Evolutionary conservation across 208 protist genomes (phyloP), one percentile per base, ranked within the genome.

Genomic region (Trypanosoma theileri): DNA sequence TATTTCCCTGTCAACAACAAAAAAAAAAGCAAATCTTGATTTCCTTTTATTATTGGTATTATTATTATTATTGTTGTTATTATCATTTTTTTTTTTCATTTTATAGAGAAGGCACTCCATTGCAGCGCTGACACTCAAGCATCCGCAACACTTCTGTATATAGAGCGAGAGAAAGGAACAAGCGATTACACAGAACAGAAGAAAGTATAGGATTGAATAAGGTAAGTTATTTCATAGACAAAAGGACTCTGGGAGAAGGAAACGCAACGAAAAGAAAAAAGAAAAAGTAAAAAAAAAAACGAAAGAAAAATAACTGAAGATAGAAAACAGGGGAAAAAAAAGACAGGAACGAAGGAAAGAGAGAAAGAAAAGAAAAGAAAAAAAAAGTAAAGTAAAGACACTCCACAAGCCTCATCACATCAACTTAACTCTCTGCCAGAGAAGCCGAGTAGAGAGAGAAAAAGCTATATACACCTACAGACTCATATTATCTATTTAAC

Each of bases 271-370:
- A 17, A 54, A n/a, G 9, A 21, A n/a, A 54, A 24, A 14, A 13
- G 19, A 51, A 57, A 14, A 54, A 67, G 42, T 24, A 26, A 57
- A 59, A 44, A 19, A 26, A 46, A 16, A 66, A 57, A 51, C 46
- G 46, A 22, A 35, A 42, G 35, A 13, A 40, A 48, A n/a, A n/a
- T n/a, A n/a, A n/a, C n/a, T n/a, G n/a, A n/a, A 35, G 28, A 35
- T 1, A 35, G 28, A 35, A 35, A 8, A 35, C 4, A 35, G 6
- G 28, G 10, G 8, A 55, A 28, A 50, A 66, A 21, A 55, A 28
- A 45, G n/a, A n/a, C n/a, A n/a, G n/a, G n/a, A n/a, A n/a, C n/a
- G n/a, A n/a, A n/a, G n/a, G n/a, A n/a, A n/a, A n/a, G n/a, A n/a
- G n/a, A 35, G 28, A 35, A 6, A 35, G 28, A 35, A 35, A 8